A percentile compares a stretch with the other conserved stretches of the same genome.
These are phyloP conservation scores for Trypanosoma platydactyli DNA, from an alignment of 208 protist species.

Conservation along the genomic window DNA sequence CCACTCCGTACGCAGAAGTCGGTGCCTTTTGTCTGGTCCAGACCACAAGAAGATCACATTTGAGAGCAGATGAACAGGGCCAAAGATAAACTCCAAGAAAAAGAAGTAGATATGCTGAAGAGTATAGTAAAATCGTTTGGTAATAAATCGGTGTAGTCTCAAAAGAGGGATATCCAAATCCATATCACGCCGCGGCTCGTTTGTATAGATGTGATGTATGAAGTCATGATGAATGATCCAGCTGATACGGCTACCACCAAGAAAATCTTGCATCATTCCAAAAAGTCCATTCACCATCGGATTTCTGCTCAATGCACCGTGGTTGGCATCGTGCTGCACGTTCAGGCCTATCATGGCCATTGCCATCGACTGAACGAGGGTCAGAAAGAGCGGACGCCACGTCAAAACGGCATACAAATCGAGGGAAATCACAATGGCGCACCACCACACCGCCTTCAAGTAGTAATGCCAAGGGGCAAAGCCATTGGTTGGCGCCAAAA, in stretches of 20 bases:
- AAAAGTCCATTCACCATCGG: conserved; percentile 63
- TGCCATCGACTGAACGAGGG: conserved; percentile 64
- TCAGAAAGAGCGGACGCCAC: conserved; percentile 51
- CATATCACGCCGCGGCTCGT: conserved; percentile 60
- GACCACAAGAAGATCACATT: conserved; percentile 58
- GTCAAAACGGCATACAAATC: conserved; percentile 68
- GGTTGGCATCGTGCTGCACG: conserved; percentile 85
- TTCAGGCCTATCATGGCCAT: conserved; percentile 85
- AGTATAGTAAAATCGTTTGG: conserved; percentile 55
- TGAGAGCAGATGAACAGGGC: conserved; percentile 62
- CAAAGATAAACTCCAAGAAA: conserved; percentile 68
- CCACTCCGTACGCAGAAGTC: conserved; percentile 59
- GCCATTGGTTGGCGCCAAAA: conserved; percentile 57
- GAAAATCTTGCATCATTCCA: conserved; percentile 64
- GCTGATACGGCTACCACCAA: conserved; percentile 75
- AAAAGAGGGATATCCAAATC: conserved; percentile 78
- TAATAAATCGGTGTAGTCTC: conserved; percentile 62
- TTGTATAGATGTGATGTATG: conserved; percentile 79
- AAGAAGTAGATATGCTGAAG: conserved; percentile 80
- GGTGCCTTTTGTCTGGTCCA: conserved; percentile 58
- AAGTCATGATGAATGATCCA: conserved; percentile 81
- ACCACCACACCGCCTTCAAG: conserved; percentile 59
- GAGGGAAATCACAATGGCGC: conserved; percentile 51
- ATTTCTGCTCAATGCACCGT: conserved; percentile 61
- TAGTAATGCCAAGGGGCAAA: conserved; percentile 84